phyloP scores from a whole-genome alignment of 345 rosid genomes.

The Lepidium sativum region DNA sequence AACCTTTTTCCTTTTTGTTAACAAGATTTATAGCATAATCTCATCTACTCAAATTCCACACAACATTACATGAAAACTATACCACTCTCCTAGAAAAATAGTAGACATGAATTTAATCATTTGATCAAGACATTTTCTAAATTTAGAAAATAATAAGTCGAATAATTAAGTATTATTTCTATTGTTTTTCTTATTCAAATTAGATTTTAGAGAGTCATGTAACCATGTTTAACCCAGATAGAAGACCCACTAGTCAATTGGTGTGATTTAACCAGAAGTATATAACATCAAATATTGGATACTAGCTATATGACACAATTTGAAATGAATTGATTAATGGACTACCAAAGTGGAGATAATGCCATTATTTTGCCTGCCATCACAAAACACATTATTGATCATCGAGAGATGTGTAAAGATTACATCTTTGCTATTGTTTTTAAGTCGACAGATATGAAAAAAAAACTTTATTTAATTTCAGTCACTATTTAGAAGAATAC shows the following conservation, averaged over 20 bases:
- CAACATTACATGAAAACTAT: no score
- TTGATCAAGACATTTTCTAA: no score
- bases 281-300: neutral
- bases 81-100: no score
- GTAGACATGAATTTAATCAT: no score
- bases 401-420: conserved; percentile 23
- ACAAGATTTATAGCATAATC: no score
- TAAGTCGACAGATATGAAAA: neutral
- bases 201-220: no score
- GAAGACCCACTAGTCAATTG: neutral
- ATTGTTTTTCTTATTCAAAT: no score
- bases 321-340: conserved; percentile 2
- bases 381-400: conserved; percentile 14
- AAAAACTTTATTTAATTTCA: neutral
- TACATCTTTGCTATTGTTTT: neutral
- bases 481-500: neutral
- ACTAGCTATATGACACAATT: neutral
- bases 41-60: no score
- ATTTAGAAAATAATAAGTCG: no score
- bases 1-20: no score
- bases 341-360: conserved; percentile 12
- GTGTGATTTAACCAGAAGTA: conserved; percentile 1
- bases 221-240: no score
- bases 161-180: no score
- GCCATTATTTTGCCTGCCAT: conserved; percentile 30